Evolutionary conservation across 352 stramenopile species (phyloP).

Genomic region (Thalassiosira hispida): DNA sequence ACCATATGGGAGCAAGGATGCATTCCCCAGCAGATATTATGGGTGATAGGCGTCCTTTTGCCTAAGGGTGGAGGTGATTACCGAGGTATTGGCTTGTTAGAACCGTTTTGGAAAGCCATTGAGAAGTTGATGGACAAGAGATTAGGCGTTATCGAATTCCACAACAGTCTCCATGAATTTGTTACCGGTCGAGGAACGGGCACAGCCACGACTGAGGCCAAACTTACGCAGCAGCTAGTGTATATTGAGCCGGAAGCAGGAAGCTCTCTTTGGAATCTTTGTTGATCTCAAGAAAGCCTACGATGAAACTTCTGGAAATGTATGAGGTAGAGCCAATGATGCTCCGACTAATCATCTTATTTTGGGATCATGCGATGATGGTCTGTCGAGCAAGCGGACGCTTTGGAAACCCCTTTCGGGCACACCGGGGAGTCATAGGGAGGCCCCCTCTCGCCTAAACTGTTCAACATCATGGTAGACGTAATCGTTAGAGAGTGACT

Average conservation of each 20-base stretch:
- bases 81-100: conserved; percentile 14
- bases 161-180: conserved; percentile 21
- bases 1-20: conserved; percentile 29
- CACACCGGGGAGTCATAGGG: conserved; percentile 42
- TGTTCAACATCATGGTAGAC: conserved; percentile 56
- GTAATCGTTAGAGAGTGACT: conserved; percentile 42
- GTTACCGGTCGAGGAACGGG: neutral
- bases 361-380: conserved; percentile 27
- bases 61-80: conserved; percentile 34
- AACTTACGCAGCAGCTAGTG: conserved; percentile 24
- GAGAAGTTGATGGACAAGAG: conserved; percentile 11
- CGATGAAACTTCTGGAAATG: conserved; percentile 21
- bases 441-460: conserved; percentile 19
- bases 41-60: conserved; percentile 29
- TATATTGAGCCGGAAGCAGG: conserved; percentile 23
- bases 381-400: conserved; percentile 11
- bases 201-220: conserved; percentile 17
- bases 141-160: conserved; percentile 12
- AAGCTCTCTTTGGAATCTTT: conserved; percentile 19
- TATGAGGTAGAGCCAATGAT: conserved; percentile 17
- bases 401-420: conserved; percentile 30
- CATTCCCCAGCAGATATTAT: conserved; percentile 29
- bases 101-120: conserved; percentile 25
- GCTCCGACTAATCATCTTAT: conserved; percentile 18
- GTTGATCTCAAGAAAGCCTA: conserved; percentile 27